These are phyloP conservation scores for Solanum gracilifrons DNA, from an alignment of 257 asterid genomes.

Conservation along the genomic window DNA sequence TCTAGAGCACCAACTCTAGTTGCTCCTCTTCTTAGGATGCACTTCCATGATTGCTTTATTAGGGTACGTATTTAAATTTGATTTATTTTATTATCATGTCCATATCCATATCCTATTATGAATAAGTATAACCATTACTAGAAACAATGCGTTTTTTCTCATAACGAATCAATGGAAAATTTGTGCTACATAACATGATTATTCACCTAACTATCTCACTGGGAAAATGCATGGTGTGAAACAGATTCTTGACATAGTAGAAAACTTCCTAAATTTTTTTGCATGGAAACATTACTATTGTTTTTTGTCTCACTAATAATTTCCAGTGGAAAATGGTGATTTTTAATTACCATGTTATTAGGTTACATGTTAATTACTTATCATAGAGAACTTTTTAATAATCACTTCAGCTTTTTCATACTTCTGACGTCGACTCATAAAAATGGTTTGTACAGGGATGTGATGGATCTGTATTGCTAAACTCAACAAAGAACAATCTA, in stretches of 20 bases:
- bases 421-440: not conserved
- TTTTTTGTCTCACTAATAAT: not conserved
- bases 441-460: constrained; percentile 21
- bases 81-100: not conserved
- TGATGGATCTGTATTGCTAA: constrained; percentile 31
- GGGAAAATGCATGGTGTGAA: not conserved
- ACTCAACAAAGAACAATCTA: constrained; percentile 25
- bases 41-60: constrained; percentile 48
- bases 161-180: too few relatives aligned
- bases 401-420: not conserved
- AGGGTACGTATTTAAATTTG: constrained; percentile 1
- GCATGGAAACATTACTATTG: too few relatives aligned
- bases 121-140: not conserved
- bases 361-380: not conserved
- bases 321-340: too few relatives aligned
- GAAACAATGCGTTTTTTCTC: not conserved
- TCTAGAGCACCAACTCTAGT: constrained; percentile 6
- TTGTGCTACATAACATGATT: not conserved
- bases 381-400: not conserved
- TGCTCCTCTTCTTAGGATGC: constrained; percentile 20
- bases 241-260: too few relatives aligned
- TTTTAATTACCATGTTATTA: too few relatives aligned
- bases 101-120: not conserved
- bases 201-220: not conserved
- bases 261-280: not conserved